Percentiles rank a stretch among this genome's conserved stretches.
These are phyloP conservation scores for Chenopodium suecicum DNA, from an alignment of 148 eudicot species.

Conservation along the genomic window DNA sequence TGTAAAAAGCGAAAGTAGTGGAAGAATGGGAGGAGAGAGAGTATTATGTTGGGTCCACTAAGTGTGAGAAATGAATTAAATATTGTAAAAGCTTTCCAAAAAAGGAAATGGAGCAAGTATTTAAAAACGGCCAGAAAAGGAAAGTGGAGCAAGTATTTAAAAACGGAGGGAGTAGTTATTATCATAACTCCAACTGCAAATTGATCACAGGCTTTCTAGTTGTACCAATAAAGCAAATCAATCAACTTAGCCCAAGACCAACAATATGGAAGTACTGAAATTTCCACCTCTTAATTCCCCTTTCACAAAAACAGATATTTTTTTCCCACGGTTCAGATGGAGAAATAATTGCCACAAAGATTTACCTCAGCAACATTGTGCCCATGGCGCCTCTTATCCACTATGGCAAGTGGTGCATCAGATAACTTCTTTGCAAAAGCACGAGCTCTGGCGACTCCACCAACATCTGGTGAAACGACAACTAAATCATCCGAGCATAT, in stretches of 20 bases:
- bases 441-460: slow-evolving; percentile 97
- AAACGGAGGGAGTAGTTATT: no score
- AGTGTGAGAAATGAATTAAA: no score
- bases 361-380: slow-evolving; percentile 94
- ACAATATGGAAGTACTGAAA: background rate
- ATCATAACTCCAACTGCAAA: background rate
- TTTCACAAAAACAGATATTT: background rate
- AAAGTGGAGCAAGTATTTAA: no score
- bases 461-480: slow-evolving; percentile 97
- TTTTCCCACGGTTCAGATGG: background rate
- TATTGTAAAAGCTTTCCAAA: no score
- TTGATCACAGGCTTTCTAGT: background rate
- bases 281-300: background rate
- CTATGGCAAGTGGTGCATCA: slow-evolving; percentile 97
- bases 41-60: no score
- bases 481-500: slow-evolving; percentile 75
- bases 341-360: background rate
- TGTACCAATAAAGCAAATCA: background rate
- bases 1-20: no score
- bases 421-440: slow-evolving; percentile 94
- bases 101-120: no score
- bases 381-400: slow-evolving; percentile 94
- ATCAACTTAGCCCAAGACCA: background rate
- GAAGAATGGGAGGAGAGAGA: no score
- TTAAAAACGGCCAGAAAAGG: no score